Evolutionary conservation across 805 yeast genomes (phyloP).

Genomic region (Suhomyces xylopsoci): DNA sequence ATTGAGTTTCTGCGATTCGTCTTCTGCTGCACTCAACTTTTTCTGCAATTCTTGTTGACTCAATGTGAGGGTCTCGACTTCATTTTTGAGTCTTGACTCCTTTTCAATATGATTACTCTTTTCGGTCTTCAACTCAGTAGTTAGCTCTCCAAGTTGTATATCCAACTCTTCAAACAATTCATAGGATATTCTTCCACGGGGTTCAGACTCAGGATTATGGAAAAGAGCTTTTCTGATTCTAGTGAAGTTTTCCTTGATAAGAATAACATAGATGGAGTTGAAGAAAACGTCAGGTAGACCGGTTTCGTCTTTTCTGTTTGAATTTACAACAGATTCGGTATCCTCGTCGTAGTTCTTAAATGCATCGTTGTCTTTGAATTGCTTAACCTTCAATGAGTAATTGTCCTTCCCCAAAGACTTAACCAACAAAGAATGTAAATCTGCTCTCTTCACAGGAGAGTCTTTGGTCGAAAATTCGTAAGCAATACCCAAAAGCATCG

Average conservation of each 20-base stretch:
- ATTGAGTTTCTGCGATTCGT: slow-evolving; percentile 31
- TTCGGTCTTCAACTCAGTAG: slow-evolving; percentile 20
- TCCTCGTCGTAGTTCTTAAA: slow-evolving; percentile 58
- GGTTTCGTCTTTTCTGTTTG: slow-evolving; percentile 64
- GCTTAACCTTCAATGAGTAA: slow-evolving; percentile 67
- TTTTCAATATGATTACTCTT: slow-evolving; percentile 15
- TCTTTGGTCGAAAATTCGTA: slow-evolving; percentile 68
- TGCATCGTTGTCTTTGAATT: slow-evolving; percentile 57
- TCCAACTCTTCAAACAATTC: slow-evolving; percentile 53
- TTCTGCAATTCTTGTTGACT: slow-evolving; percentile 18
- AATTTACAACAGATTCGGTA: slow-evolving; percentile 34
- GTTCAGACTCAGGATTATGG: slow-evolving; percentile 72
- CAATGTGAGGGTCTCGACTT: slow-evolving; percentile 11
- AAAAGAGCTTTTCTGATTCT: slow-evolving; percentile 70
- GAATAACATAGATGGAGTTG: slow-evolving; percentile 55
- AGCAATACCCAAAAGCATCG: slow-evolving; percentile 67
- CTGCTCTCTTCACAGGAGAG: slow-evolving; percentile 63
- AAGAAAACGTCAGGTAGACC: slow-evolving; percentile 87
- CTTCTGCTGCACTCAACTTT: slow-evolving; percentile 14
- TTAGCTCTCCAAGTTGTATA: slow-evolving; percentile 27
- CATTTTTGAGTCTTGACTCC: slow-evolving; percentile 17
- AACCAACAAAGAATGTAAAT: slow-evolving; percentile 57
- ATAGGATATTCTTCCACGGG: slow-evolving; percentile 61
- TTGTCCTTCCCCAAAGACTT: slow-evolving; percentile 80
- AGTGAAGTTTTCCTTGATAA: slow-evolving; percentile 65